Percentiles rank a stretch among this genome's conserved stretches.
Evolutionary conservation across 441 rosid species (phyloP).

Genomic region (Adansonia madagascariensis): DNA sequence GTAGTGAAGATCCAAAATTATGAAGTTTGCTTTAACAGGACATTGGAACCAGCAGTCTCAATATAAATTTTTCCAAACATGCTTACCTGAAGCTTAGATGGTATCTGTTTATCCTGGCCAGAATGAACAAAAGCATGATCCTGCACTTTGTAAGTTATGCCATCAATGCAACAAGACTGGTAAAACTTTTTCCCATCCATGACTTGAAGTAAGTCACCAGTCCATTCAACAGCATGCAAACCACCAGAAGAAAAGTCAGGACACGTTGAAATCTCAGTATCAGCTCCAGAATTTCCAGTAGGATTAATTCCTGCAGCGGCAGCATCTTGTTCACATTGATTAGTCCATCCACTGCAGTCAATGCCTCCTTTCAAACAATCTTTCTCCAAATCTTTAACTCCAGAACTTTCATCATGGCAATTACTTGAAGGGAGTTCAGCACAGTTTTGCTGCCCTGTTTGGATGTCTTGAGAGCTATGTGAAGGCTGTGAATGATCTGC

Average conservation of each 20-base stretch:
- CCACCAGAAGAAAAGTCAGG: slow-evolving; percentile 36
- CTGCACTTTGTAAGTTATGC: slow-evolving; percentile 57
- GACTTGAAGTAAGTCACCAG: slow-evolving; percentile 43
- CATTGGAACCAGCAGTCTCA: neutral
- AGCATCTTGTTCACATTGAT: slow-evolving; percentile 39
- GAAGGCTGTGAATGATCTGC: slow-evolving; percentile 41
- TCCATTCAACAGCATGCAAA: slow-evolving; percentile 48
- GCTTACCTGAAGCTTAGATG: slow-evolving; percentile 67
- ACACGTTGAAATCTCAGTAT: slow-evolving; percentile 26
- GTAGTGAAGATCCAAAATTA: slow-evolving; percentile 31
- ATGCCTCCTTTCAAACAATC: slow-evolving; percentile 23
- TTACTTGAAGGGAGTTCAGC: slow-evolving; percentile 35
- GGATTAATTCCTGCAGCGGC: slow-evolving; percentile 31
- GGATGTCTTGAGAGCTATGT: slow-evolving; percentile 36
- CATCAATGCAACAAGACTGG: slow-evolving; percentile 47
- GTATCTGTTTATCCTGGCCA: slow-evolving; percentile 45
- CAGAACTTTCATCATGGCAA: slow-evolving; percentile 19
- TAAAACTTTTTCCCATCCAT: slow-evolving; percentile 57
- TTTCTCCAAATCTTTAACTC: slow-evolving; percentile 34
- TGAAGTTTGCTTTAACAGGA: neutral
- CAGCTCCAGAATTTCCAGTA: slow-evolving; percentile 37
- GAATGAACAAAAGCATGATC: slow-evolving; percentile 61
- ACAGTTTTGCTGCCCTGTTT: slow-evolving; percentile 34
- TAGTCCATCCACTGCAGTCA: slow-evolving; percentile 27
- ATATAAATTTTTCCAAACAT: neutral